These are phyloP conservation scores for Aspergillus ostianus DNA, from an alignment of 495 filamentous ascomycete species.

Conservation along the genomic window DNA sequence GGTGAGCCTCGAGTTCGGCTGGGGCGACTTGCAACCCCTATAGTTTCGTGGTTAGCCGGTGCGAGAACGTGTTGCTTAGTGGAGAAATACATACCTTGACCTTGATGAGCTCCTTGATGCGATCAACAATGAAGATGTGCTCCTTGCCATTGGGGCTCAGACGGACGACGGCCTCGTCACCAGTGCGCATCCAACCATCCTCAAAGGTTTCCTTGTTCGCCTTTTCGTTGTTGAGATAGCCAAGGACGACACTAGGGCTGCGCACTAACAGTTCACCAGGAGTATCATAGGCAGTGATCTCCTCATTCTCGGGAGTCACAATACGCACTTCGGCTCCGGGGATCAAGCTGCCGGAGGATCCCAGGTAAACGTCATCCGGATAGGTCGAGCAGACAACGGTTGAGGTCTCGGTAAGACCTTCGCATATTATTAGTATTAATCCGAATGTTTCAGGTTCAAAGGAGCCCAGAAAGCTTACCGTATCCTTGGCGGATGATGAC, in stretches of 20 bases:
- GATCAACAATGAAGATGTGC: slow-evolving; percentile 81
- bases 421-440: slow-evolving; percentile 12
- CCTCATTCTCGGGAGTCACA: slow-evolving; percentile 68
- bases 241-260: slow-evolving; percentile 73
- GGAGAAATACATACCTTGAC: slow-evolving; percentile 65
- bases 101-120: slow-evolving; percentile 94
- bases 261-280: slow-evolving; percentile 79
- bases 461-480: slow-evolving; percentile 45
- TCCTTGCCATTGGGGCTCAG: slow-evolving; percentile 63
- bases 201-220: slow-evolving; percentile 79
- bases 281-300: slow-evolving; percentile 72
- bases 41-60: background rate
- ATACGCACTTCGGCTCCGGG: slow-evolving; percentile 68
- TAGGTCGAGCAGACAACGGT: slow-evolving; percentile 70
- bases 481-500: slow-evolving; percentile 78
- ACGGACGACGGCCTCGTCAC: slow-evolving; percentile 76
- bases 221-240: slow-evolving; percentile 82
- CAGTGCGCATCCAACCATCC: slow-evolving; percentile 80
- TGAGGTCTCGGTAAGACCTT: slow-evolving; percentile 77
- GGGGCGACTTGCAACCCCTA: slow-evolving; percentile 89
- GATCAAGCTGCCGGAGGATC: slow-evolving; percentile 70
- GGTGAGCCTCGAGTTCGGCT: slow-evolving; percentile 85
- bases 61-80: background rate
- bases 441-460: background rate
- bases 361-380: slow-evolving; percentile 65